Evolutionary conservation across 495 filamentous ascomycete species (phyloP).

Genomic region (Hypoxylon rickii): DNA sequence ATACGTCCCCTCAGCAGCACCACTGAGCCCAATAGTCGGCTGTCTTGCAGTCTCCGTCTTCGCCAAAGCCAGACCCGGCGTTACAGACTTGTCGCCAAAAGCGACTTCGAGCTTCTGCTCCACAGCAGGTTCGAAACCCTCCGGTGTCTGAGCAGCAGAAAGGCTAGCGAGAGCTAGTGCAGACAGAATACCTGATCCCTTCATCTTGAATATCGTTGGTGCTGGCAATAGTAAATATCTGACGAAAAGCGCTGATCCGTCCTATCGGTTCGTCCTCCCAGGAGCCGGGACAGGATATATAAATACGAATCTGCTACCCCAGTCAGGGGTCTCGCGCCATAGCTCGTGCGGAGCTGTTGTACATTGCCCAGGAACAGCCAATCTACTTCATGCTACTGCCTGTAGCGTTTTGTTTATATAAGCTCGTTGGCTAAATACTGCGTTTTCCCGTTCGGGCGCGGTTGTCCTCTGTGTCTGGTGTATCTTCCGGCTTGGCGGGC

Average conservation of each 20-base stretch:
- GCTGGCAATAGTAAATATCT: background rate
- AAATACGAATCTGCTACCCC: slow-evolving; percentile 14
- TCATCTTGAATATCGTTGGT: slow-evolving; percentile 26
- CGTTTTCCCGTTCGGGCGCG: slow-evolving; percentile 30
- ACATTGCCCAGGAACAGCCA: slow-evolving; percentile 16
- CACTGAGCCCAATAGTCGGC: slow-evolving; percentile 49
- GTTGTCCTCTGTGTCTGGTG: slow-evolving; percentile 8
- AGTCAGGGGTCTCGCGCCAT: slow-evolving; percentile 13
- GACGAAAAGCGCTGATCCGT: background rate
- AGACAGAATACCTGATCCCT: slow-evolving; percentile 28
- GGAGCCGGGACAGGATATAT: slow-evolving; percentile 15
- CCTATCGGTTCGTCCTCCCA: background rate
- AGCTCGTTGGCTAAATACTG: slow-evolving; percentile 33
- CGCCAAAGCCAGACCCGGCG: slow-evolving; percentile 44
- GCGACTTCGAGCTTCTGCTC: slow-evolving; percentile 49
- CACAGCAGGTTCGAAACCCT: slow-evolving; percentile 46
- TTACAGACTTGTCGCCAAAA: slow-evolving; percentile 47
- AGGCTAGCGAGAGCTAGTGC: slow-evolving; percentile 26
- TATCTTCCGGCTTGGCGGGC: slow-evolving; percentile 38
- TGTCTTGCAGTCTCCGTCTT: slow-evolving; percentile 46
- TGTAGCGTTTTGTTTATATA: slow-evolving; percentile 20
- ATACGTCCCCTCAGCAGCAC: slow-evolving; percentile 45
- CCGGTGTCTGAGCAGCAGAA: slow-evolving; percentile 47
- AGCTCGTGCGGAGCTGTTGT: slow-evolving; percentile 16
- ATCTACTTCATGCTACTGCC: slow-evolving; percentile 22